phyloP scores from a whole-genome alignment of 75 land plant species.

The Selaginella tamariscina region DNA sequence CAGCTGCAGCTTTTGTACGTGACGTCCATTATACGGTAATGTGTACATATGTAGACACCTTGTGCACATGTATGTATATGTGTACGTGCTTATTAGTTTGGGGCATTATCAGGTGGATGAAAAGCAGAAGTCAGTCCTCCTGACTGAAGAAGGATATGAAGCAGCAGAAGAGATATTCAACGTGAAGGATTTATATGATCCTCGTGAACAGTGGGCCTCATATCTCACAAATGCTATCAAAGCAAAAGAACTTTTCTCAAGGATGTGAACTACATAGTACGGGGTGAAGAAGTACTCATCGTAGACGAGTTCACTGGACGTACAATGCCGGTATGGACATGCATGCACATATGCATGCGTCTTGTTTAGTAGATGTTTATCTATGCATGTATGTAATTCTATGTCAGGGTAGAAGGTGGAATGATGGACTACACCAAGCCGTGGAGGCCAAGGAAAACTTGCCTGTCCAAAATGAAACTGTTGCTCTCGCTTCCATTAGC shows the following conservation, averaged over 20 bases:
- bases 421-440: slow-evolving; percentile 91
- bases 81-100: not conserved
- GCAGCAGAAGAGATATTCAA: slow-evolving; percentile 91
- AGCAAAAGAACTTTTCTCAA: slow-evolving; percentile 87
- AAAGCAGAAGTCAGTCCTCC: slow-evolving; percentile 81
- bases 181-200: slow-evolving; percentile 93
- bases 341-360: not conserved
- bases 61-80: not conserved
- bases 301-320: slow-evolving; percentile 99
- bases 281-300: slow-evolving; percentile 86
- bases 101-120: slow-evolving; percentile 73
- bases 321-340: slow-evolving; percentile 72
- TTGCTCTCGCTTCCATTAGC: slow-evolving; percentile 89
- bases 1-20: slow-evolving; percentile 78
- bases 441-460: slow-evolving; percentile 84
- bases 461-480: slow-evolving; percentile 77
- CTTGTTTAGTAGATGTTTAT: not conserved
- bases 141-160: slow-evolving; percentile 93
- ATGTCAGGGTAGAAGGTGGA: slow-evolving; percentile 78
- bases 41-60: slow-evolving; percentile 3
- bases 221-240: slow-evolving; percentile 86
- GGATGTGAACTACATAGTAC: slow-evolving; percentile 96
- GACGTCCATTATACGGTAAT: slow-evolving; percentile 96
- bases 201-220: slow-evolving; percentile 98
- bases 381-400: not conserved